Percentiles rank a stretch among this genome's conserved stretches.
Evolutionary conservation across 1,284 basidiomycete species (phyloP).

Genomic region (Dichomitus squalens): DNA sequence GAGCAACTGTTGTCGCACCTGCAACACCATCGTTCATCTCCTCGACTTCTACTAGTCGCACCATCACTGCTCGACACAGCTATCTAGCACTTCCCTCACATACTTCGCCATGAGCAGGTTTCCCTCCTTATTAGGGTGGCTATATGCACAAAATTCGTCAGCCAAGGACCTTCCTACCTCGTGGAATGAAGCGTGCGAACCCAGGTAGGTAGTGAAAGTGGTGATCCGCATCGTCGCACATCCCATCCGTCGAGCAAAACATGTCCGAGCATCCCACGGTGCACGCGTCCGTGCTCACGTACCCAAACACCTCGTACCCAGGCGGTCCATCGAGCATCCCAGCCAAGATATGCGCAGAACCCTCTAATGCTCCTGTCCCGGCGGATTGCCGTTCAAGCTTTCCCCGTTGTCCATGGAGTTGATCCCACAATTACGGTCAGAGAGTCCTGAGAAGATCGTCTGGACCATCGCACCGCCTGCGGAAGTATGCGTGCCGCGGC

Average conservation of each 20-base stretch:
- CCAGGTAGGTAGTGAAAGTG: slow-evolving; percentile 53
- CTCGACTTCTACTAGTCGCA: no score
- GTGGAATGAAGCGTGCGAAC: no score
- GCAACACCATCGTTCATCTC: no score
- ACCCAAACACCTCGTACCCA: slow-evolving; percentile 37
- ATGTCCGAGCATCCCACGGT: slow-evolving; percentile 22
- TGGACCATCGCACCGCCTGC: slow-evolving; percentile 35
- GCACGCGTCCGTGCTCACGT: slow-evolving; percentile 32
- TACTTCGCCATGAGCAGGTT: slow-evolving; percentile 52
- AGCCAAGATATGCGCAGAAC: slow-evolving; percentile 35
- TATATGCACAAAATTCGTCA: no score
- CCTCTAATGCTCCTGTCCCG: slow-evolving; percentile 32
- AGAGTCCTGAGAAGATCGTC: slow-evolving; percentile 31
- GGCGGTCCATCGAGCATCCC: slow-evolving; percentile 30
- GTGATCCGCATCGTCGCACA: slow-evolving; percentile 45
- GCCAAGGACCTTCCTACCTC: no score
- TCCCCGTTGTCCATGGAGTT: no score
- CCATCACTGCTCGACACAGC: slow-evolving; percentile 14
- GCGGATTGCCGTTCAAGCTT: no score
- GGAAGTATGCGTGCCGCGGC: slow-evolving; percentile 28
- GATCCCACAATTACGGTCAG: slow-evolving; percentile 20
- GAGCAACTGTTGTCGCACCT: no score
- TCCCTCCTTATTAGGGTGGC: slow-evolving; percentile 45
- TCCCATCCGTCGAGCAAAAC: slow-evolving; percentile 23
- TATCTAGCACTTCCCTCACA: slow-evolving; percentile 39